These are phyloP conservation scores for Parachaetomium inaequale DNA, from an alignment of 495 filamentous ascomycete species.

Conservation along the genomic window DNA sequence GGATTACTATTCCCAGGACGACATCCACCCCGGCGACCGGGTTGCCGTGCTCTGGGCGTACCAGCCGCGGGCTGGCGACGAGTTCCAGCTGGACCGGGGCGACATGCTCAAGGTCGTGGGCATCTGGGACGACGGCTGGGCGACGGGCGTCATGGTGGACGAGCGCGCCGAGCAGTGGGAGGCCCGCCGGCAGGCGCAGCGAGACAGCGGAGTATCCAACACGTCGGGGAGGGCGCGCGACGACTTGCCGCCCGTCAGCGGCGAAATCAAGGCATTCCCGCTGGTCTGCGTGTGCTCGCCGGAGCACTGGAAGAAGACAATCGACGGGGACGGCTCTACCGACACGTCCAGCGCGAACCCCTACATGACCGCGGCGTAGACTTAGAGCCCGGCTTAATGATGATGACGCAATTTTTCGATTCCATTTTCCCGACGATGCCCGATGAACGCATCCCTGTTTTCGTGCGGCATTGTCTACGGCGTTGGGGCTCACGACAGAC, in stretches of 20 bases:
- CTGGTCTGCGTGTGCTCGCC: conserved; percentile 96
- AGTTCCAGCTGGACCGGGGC: conserved; percentile 89
- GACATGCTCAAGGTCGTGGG: conserved; percentile 99
- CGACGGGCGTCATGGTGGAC: conserved; percentile 79
- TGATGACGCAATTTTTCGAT: conserved; percentile 23
- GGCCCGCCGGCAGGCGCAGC: conserved; percentile 65
- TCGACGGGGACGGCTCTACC: conserved; percentile 75
- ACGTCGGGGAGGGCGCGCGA: conserved; percentile 60
- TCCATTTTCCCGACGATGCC: conserved; percentile 35
- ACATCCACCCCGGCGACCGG: conserved; percentile 86
- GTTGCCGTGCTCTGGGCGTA: conserved; percentile 97
- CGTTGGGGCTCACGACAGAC: conserved; percentile 26
- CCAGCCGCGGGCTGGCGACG: conserved; percentile 85
- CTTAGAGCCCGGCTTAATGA: conserved; percentile 25
- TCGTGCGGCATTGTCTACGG: conserved; percentile 41
- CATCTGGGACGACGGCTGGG: conserved; percentile 99
- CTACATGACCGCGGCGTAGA: conserved; percentile 31
- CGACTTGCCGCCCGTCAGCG: conserved; percentile 63
- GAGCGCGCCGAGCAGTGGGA: conserved; percentile 90
- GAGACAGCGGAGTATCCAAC: conserved; percentile 91
- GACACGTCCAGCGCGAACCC: conserved; percentile 50
- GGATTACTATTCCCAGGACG: conserved; percentile 96
- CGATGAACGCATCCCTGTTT: conserved; percentile 27
- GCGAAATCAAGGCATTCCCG: conserved; percentile 97
- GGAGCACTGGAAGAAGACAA: conserved; percentile 95